Evolutionary conservation across 176 grass and related monocot genomes (phyloP), one percentile per base, ranked within the genome.

Genomic region (Eragrostis nindensis): DNA sequence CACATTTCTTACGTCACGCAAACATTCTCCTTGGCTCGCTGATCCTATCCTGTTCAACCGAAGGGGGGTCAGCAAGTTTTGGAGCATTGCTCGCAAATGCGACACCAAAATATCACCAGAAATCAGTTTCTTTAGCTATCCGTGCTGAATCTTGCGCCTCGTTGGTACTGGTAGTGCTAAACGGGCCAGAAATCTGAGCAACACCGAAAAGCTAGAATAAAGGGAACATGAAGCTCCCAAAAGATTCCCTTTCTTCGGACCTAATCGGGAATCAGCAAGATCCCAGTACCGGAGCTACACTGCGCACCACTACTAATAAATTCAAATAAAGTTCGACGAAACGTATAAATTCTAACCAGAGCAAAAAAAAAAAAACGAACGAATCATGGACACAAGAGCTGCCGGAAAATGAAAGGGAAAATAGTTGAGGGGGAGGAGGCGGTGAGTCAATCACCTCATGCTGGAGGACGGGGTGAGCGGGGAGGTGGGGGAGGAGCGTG

Each of bases 381-480:
- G 38, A 56, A 80, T 21, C 49, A 0, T 30, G 26, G 43, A 81
- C 70, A 32, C 71, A 30, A 82, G 61, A 67, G 24, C n/a, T n/a
- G 7, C 3, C 30, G 2, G 10, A 40, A 40, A 2, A 11, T 5
- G 2, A 16, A 19, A 14, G 40, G 50, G 32, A 46, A 14, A 21
- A 48, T 7, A 6, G 14, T 26, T 6, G 12, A 29, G 39, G 53
- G 46, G 21, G 32, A 12, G 79, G 79, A 30, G 44, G 67, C 16
- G 7, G 11, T 26, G 47, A 52, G 21, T 41, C 1, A 25, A 14
- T 22, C 8, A 87, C 86, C 86, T 88, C 27, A 47, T 67, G 66
- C 67, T 78, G 40, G 74, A 73, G 22, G 86, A 88, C 40, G 86
- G 86, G 66, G 80, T 88, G 48, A 83, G 80, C 26, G 86, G 86